Evolutionary conservation across 768 basidiomycete genomes (phyloP).

Genomic region (Tephrocybe sp.): DNA sequence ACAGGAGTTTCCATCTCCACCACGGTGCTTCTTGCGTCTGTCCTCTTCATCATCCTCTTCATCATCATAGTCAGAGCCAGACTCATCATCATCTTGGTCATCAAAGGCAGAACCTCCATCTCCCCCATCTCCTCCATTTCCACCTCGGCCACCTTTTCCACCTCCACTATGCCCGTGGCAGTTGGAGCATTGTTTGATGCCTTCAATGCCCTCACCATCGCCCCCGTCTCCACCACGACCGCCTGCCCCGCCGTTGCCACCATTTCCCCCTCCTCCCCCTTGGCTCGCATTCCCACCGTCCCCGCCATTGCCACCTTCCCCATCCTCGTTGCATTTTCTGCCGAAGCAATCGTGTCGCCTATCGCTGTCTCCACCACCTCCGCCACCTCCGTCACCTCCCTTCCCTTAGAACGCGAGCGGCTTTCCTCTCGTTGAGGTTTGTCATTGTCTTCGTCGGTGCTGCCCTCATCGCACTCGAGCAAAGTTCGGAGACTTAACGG

Average conservation of each 20-base stretch:
- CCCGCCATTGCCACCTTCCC: background rate
- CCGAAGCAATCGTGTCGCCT: background rate
- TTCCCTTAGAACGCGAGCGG: background rate
- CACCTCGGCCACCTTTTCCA: background rate
- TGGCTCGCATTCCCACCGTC: background rate
- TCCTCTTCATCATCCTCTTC: background rate
- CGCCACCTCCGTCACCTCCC: background rate
- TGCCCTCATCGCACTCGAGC: constrained; percentile 13
- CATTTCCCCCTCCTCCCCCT: background rate
- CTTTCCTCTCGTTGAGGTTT: background rate
- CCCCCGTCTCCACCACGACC: background rate
- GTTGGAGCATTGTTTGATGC: background rate
- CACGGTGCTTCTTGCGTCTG: background rate
- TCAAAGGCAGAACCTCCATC: background rate
- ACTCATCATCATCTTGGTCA: background rate
- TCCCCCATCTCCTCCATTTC: background rate
- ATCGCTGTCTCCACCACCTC: background rate
- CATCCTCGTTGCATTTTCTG: background rate
- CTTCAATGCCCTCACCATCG: background rate
- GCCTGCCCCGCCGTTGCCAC: background rate
- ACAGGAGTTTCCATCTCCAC: background rate
- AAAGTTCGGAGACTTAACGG: constrained; percentile 8
- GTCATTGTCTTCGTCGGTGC: background rate
- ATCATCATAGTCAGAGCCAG: too few species aligned
- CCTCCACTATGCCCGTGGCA: background rate